These are phyloP conservation scores for Scheffersomyces parashehatae DNA, from an alignment of 1,139 yeast genomes.

Conservation along the genomic window DNA sequence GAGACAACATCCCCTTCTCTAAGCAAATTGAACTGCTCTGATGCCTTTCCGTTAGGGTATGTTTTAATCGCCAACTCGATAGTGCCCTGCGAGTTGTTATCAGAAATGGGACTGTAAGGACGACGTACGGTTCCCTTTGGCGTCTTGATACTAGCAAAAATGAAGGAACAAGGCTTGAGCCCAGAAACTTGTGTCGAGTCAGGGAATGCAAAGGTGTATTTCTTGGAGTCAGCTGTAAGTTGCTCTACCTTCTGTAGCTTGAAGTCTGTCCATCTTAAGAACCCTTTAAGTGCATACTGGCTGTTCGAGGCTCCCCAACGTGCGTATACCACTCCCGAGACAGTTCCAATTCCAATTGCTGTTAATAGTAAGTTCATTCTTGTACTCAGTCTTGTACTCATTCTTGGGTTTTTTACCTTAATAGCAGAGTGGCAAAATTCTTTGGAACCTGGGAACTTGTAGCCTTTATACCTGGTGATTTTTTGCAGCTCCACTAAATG, in stretches of 20 bases:
- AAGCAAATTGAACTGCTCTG: slow-evolving; percentile 1
- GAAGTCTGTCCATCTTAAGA: neutral
- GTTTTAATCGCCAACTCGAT: slow-evolving; percentile 1
- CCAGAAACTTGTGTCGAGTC: slow-evolving; percentile 1
- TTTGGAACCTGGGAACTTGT: too few relatives aligned
- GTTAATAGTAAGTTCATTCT: too few relatives aligned
- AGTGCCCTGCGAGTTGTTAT: neutral
- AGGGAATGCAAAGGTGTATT: slow-evolving; percentile 2
- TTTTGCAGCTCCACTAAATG: too few relatives aligned
- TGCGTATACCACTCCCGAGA: too few relatives aligned
- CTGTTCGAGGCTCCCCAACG: too few relatives aligned
- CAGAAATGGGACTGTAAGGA: slow-evolving; percentile 1
- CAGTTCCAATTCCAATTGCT: too few relatives aligned
- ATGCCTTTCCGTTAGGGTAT: slow-evolving; percentile 1
- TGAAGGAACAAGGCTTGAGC: neutral
- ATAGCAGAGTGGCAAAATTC: too few relatives aligned
- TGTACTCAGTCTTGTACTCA: too few relatives aligned
- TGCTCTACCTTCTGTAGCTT: neutral
- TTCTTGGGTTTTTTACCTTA: too few relatives aligned
- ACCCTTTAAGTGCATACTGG: too few relatives aligned
- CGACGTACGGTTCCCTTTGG: neutral
- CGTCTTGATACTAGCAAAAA: neutral
- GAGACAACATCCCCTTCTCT: slow-evolving; percentile 1
- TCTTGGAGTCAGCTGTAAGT: slow-evolving; percentile 1
- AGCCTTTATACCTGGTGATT: too few relatives aligned